Evolutionary conservation across 805 yeast species (phyloP), one percentile per base, ranked within the genome.

Genomic region (Starmerella riodocensis): DNA sequence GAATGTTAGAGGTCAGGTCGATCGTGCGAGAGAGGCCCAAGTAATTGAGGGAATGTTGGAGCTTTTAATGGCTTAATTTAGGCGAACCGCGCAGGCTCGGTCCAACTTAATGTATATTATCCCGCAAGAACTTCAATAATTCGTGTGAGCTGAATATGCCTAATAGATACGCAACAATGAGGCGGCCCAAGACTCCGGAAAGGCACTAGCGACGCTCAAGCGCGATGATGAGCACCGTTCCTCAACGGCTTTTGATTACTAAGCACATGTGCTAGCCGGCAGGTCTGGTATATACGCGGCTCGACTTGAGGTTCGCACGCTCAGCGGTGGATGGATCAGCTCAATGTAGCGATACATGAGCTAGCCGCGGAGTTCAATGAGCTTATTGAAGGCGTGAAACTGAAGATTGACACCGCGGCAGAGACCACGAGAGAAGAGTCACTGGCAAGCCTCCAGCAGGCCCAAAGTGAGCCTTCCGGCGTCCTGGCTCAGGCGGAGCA

Each of bases 11-110:
- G 56, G 62, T 25, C 96, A 88, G 60, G 73, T 85, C 19, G 70
- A 69, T 41, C 76, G 79, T 54, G 81, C 94, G 32, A 73, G 74
- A 55, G 95, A 86, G 56, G 93, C 96, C 6, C 80, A 78, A 57
- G 78, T 75, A 56, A 74, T 91, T 32, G 84, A 80, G 53, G 98
- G 98, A 39, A 91, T 91, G 96, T 65, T 91, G 52, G 93, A 84
- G 60, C 61, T 91, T 50, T 66, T 88, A 52, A 77, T 85, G 43
- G 57, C 55, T 6, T 58, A 59, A 14, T 4, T 6, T 4, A n/a
- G n/a, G n/a, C n/a, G n/a, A n/a, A n/a, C n/a, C n/a, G n/a, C n/a
- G n/a, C n/a, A n/a, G n/a, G n/a, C n/a, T n/a, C n/a, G n/a, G n/a
- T n/a, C n/a, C n/a, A n/a, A n/a, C n/a, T n/a, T n/a, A n/a, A n/a